These are phyloP conservation scores for Hordeum pubiflorum DNA, from an alignment of 202 grass and related monocot species.

Conservation along the genomic window DNA sequence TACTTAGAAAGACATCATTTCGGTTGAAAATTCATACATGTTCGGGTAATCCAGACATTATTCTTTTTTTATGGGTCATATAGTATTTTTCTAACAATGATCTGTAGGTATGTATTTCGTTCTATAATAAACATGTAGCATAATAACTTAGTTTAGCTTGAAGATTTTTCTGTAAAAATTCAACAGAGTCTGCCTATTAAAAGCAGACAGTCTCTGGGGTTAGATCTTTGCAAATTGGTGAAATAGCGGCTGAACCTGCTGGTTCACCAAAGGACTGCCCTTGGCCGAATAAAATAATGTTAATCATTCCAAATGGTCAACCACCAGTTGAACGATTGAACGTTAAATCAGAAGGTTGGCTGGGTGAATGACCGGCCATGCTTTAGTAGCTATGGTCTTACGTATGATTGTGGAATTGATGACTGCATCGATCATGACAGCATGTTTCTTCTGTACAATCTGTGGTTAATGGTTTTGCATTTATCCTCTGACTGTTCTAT, in stretches of 20 bases:
- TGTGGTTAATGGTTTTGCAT: background rate
- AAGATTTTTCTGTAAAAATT: background rate
- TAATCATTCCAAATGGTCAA: background rate
- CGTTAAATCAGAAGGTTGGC: background rate
- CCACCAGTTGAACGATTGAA: background rate
- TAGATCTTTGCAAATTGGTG: background rate
- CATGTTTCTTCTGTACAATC: background rate
- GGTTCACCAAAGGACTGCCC: background rate
- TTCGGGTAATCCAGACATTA: background rate
- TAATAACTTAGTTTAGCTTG: background rate
- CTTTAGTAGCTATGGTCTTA: background rate
- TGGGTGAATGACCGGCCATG: background rate
- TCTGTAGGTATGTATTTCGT: background rate
- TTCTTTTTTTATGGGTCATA: background rate
- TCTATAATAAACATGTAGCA: background rate
- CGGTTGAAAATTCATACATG: background rate
- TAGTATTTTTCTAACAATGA: background rate
- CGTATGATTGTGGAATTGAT: background rate
- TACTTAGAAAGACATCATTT: background rate
- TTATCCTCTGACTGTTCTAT: background rate
- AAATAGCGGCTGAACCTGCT: background rate
- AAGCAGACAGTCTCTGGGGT: background rate
- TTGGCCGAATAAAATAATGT: background rate
- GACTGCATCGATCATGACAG: constrained; percentile 2
- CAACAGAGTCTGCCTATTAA: background rate